These are phyloP conservation scores for Lagenidium sp. DNA, from an alignment of 352 stramenopile genomes.

Conservation along the genomic window DNA sequence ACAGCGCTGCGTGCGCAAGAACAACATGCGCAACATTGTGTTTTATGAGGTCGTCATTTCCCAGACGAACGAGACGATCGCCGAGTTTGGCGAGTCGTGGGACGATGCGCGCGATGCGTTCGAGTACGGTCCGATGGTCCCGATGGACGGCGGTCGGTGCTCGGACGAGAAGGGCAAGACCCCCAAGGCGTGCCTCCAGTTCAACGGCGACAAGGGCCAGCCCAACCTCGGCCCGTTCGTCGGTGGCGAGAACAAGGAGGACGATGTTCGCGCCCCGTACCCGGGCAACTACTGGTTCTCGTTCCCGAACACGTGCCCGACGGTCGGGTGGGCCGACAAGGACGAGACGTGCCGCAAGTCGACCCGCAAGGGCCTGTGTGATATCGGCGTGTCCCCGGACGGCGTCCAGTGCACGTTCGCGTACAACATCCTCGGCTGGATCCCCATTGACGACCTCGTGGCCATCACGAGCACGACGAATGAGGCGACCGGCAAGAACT, in stretches of 20 bases:
- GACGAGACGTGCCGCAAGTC: slow-evolving; percentile 23
- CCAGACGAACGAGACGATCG: slow-evolving; percentile 39
- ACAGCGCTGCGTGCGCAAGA: slow-evolving; percentile 50
- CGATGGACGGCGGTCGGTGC: slow-evolving; percentile 32
- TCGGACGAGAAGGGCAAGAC: slow-evolving; percentile 19
- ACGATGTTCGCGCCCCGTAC: slow-evolving; percentile 25
- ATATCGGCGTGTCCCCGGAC: slow-evolving; percentile 38
- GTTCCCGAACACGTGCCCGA: slow-evolving; percentile 30
- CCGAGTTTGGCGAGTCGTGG: slow-evolving; percentile 22
- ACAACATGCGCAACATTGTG: slow-evolving; percentile 39
- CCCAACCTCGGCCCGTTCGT: slow-evolving; percentile 41
- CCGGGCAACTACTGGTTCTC: slow-evolving; percentile 33
- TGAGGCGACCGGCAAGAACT: slow-evolving; percentile 31
- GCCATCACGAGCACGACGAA: slow-evolving; percentile 62
- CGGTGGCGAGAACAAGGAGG: slow-evolving; percentile 29
- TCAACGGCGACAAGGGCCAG: slow-evolving; percentile 28
- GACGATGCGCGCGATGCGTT: slow-evolving; percentile 13
- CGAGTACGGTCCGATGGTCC: slow-evolving; percentile 38
- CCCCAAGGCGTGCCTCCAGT: slow-evolving; percentile 32
- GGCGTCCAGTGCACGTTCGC: slow-evolving; percentile 74
- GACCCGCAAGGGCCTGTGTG: slow-evolving; percentile 56
- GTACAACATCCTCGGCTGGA: slow-evolving; percentile 74
- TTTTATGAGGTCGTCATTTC: slow-evolving; percentile 42
- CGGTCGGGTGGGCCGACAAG: slow-evolving; percentile 36
- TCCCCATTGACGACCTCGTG: slow-evolving; percentile 71